Evolutionary conservation across 31 red algal genomes (phyloP), one percentile per base, ranked within the genome.

Genomic region (Endocladia muricata): DNA sequence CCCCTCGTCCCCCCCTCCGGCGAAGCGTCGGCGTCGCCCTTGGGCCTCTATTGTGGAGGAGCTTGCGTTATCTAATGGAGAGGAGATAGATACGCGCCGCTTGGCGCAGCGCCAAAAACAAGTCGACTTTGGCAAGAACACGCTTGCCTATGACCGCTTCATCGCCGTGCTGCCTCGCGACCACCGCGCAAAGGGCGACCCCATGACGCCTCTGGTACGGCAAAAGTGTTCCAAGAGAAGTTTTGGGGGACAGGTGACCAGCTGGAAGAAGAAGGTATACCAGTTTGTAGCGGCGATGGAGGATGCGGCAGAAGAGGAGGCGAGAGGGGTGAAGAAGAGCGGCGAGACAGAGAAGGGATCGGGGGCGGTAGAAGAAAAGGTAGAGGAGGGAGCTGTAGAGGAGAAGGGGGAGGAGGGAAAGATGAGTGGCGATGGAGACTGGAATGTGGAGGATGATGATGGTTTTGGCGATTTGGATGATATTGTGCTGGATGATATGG

Each of bases 111-210:
- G 90, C 30, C 90, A 94, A 54, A 94, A 94, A 34, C 90, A 94
- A 39, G 83, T 94, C 44, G 84, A 88, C 68, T 88, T 70, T 57
- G 90, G 90, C 8, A 94, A 94, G 56, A 94, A 94, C 57, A 94
- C 90, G 13, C 17, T 85, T 26, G 81, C 77, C 1, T 94, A 94
- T 67, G 90, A 94, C 71, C 33, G 51, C 7, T 94, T 81, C 47
- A 61, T 66, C n/a, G 74, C 81, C 1, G 67, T 47, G 7, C 43
- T 42, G 49, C 88, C 78, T 32, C 68, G 88, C 59, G 61, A 83
- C 22, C 30, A 56, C 23, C 68, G 88, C 4, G 39, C 67, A 48
- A 55, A 58, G 41, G 77, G 88, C 30, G 68, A 91, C 37, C 88
- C 88, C 2, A 91, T 91, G 88, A 91, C 88, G 35, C 88, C 88